Percentiles rank a stretch among this genome's conserved stretches.
Evolutionary conservation across 306 rosid species (phyloP).

Genomic region (Mimosa bimucronata): DNA sequence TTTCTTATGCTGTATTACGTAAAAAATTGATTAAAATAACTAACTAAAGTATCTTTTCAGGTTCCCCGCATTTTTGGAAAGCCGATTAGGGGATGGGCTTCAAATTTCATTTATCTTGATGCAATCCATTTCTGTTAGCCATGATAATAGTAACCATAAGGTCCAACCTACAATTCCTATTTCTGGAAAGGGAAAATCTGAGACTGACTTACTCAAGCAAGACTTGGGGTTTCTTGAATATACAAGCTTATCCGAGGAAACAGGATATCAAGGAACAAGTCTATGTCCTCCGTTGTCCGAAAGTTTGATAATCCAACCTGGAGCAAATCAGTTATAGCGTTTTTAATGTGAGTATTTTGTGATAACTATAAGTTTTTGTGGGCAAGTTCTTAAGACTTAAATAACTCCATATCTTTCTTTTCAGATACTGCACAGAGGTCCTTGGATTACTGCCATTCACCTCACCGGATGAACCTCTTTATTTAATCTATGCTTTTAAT

Average conservation of each 20-base stretch:
- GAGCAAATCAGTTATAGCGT: constrained; percentile 69
- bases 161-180: constrained; percentile 52
- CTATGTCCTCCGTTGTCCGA: constrained; percentile 90
- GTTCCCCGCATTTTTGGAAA: constrained; percentile 98
- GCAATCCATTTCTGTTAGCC: constrained; percentile 57
- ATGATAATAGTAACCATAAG: constrained; percentile 57
- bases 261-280: constrained; percentile 88
- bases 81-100: constrained; percentile 98
- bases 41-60: constrained; percentile 61
- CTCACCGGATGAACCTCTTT: constrained; percentile 87
- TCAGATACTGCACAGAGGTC: constrained; percentile 94
- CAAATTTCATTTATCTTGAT: constrained; percentile 89
- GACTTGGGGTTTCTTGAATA: constrained; percentile 96
- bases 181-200: constrained; percentile 70
- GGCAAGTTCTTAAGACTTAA: constrained; percentile 30
- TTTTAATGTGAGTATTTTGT: constrained; percentile 73
- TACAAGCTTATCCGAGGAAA: constrained; percentile 97
- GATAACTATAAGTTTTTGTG: constrained; percentile 15
- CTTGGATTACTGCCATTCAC: constrained; percentile 89
- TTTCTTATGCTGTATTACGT: constrained; percentile 24
- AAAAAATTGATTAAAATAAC: constrained; percentile 22
- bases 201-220: constrained; percentile 75
- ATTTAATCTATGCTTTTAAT: constrained; percentile 83
- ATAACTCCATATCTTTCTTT: constrained; percentile 34
- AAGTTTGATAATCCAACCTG: constrained; percentile 81